A percentile compares a stretch with the other conserved stretches of the same genome.
These are phyloP conservation scores for Keithomyces neogunnii DNA, from an alignment of 2,329 filamentous ascomycete species.

Conservation along the genomic window DNA sequence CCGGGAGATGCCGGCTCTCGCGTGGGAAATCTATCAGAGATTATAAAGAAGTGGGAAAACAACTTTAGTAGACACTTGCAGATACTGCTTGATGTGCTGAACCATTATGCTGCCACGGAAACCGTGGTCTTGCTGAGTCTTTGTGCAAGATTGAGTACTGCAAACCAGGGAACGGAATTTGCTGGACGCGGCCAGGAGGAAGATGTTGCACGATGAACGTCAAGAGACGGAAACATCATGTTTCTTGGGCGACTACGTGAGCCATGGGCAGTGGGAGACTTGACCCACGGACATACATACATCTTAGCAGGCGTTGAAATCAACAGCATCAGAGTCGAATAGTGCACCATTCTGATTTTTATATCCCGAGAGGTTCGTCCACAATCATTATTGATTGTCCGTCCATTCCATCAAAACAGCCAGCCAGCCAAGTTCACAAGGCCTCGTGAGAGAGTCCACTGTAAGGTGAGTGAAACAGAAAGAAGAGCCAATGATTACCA, in stretches of 20 bases:
- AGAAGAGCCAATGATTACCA: background rate
- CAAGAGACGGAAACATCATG: no score
- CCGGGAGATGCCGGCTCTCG: slow-evolving; percentile 34
- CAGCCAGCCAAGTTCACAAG: background rate
- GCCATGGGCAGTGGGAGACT: background rate
- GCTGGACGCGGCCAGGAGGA: slow-evolving; percentile 52
- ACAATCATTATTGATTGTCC: background rate
- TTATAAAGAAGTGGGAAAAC: slow-evolving; percentile 82
- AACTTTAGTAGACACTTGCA: slow-evolving; percentile 90
- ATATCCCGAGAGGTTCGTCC: background rate
- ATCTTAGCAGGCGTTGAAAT: no score
- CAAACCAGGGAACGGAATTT: slow-evolving; percentile 66
- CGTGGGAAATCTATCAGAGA: slow-evolving; percentile 74
- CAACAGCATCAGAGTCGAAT: background rate
- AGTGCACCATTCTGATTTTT: background rate
- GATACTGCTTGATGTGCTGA: slow-evolving; percentile 87
- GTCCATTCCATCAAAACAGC: background rate
- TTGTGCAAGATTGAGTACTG: slow-evolving; percentile 73
- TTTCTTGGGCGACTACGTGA: background rate
- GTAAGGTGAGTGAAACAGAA: background rate
- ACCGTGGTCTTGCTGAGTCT: slow-evolving; percentile 88
- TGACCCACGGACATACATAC: no score
- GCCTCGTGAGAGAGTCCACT: background rate
- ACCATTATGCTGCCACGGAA: slow-evolving; percentile 95
- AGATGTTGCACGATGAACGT: slow-evolving; percentile 23